Evolutionary conservation across 2,329 filamentous ascomycete species (phyloP).

Genomic region (Simplicillium aogashimaense): DNA sequence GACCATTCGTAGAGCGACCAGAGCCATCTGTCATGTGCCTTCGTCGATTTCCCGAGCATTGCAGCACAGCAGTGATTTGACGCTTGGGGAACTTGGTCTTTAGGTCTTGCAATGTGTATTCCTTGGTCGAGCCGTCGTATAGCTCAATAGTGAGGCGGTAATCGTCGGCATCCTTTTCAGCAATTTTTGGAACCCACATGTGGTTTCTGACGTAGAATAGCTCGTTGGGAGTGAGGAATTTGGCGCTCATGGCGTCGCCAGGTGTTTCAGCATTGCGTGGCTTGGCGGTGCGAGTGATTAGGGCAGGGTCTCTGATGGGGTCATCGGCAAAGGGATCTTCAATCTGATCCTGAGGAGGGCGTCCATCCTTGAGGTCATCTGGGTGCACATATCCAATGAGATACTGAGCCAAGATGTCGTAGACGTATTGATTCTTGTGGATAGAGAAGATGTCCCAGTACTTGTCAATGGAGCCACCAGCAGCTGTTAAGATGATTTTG

Average conservation of each 20-base stretch:
- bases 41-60: conserved; percentile 52
- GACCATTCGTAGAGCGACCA: conserved; percentile 39
- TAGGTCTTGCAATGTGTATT: conserved; percentile 45
- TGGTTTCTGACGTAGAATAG: conserved; percentile 53
- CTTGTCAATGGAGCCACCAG: conserved; percentile 53
- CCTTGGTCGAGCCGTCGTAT: conserved; percentile 38
- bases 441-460: conserved; percentile 65
- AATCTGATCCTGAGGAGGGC: conserved; percentile 39
- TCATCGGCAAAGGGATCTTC: conserved; percentile 52
- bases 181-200: conserved; percentile 49
- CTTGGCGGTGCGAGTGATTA: conserved; percentile 41
- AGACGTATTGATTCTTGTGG: conserved; percentile 55
- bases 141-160: conserved; percentile 45
- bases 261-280: conserved; percentile 56
- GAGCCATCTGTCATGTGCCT: conserved; percentile 44
- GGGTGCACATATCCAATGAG: conserved; percentile 51
- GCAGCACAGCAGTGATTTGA: conserved; percentile 44
- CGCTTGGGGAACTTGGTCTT: conserved; percentile 38
- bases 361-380: conserved; percentile 48
- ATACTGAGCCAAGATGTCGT: conserved; percentile 55
- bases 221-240: conserved; percentile 44
- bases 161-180: conserved; percentile 22
- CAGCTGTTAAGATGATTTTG: conserved; percentile 56
- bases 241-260: conserved; percentile 29
- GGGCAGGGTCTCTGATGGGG: conserved; percentile 37